phyloP scores from a whole-genome alignment of 441 rosid species.

The Eutrema salsugineum region DNA sequence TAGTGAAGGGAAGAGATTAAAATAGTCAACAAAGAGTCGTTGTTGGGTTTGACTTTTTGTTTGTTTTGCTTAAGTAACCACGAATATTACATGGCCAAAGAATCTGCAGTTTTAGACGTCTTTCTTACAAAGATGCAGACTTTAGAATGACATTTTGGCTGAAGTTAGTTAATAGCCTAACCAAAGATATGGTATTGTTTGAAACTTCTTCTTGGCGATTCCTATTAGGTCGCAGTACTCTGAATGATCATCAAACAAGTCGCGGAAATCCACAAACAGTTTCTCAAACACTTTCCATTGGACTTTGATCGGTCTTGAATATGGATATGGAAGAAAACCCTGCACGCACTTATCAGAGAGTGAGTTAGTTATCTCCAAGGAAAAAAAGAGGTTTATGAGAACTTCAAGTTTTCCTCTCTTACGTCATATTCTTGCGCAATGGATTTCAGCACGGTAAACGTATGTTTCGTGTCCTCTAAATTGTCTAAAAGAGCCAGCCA shows the following conservation, averaged over 20 bases:
- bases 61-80: background rate
- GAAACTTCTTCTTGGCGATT: constrained; percentile 77
- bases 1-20: background rate
- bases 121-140: constrained; percentile 14
- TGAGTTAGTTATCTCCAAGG: background rate
- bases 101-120: constrained; percentile 10
- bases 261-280: constrained; percentile 84
- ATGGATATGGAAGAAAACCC: constrained; percentile 86
- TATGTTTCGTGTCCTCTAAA: constrained; percentile 69
- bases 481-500: constrained; percentile 86
- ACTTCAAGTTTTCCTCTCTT: constrained; percentile 18
- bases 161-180: constrained; percentile 41
- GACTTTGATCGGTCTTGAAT: constrained; percentile 62
- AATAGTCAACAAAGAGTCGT: constrained; percentile 7
- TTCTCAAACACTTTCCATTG: constrained; percentile 80
- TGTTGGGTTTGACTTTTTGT: constrained; percentile 15
- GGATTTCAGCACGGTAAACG: constrained; percentile 63
- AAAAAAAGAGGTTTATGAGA: background rate
- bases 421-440: constrained; percentile 81
- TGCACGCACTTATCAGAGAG: constrained; percentile 17
- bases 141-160: background rate
- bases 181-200: constrained; percentile 72
- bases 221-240: constrained; percentile 66
- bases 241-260: constrained; percentile 50
- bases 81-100: constrained; percentile 17